Evolutionary conservation across 2,329 filamentous ascomycete genomes (phyloP).

Genomic region (Aspergillus hiratsukae): DNA sequence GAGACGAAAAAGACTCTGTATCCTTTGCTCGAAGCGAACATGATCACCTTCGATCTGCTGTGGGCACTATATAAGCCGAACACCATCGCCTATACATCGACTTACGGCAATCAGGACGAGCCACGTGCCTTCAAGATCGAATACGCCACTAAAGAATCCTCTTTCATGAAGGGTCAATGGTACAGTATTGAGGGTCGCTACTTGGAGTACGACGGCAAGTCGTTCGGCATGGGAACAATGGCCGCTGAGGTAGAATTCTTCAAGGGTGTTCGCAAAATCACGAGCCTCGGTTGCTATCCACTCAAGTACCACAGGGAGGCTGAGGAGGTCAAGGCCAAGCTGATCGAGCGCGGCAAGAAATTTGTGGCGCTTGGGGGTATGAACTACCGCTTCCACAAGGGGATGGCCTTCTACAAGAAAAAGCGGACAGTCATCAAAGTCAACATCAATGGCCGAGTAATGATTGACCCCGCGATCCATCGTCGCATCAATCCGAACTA

Average conservation of each 20-base stretch:
- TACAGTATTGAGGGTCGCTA: constrained; percentile 72
- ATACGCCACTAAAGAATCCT: constrained; percentile 64
- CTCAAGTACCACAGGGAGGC: constrained; percentile 75
- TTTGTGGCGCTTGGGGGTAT: constrained; percentile 78
- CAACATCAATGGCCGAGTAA: constrained; percentile 80
- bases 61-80: constrained; percentile 90
- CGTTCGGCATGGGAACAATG: constrained; percentile 71
- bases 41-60: constrained; percentile 82
- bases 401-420: constrained; percentile 79
- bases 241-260: constrained; percentile 68
- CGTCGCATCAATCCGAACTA: constrained; percentile 85
- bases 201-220: constrained; percentile 83
- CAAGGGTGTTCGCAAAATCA: constrained; percentile 78
- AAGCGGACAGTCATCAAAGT: constrained; percentile 72
- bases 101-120: constrained; percentile 71
- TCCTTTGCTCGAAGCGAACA: constrained; percentile 72
- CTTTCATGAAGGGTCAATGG: constrained; percentile 67
- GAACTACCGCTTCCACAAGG: constrained; percentile 77
- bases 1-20: constrained; percentile 74
- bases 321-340: constrained; percentile 56
- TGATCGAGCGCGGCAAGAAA: constrained; percentile 78
- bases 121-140: constrained; percentile 80
- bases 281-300: constrained; percentile 70
- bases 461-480: constrained; percentile 81
- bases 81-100: constrained; percentile 70